Conservation (phyloP, 371 early-diverging fungal species). For the Choanephora cucurbitarum region DNA sequence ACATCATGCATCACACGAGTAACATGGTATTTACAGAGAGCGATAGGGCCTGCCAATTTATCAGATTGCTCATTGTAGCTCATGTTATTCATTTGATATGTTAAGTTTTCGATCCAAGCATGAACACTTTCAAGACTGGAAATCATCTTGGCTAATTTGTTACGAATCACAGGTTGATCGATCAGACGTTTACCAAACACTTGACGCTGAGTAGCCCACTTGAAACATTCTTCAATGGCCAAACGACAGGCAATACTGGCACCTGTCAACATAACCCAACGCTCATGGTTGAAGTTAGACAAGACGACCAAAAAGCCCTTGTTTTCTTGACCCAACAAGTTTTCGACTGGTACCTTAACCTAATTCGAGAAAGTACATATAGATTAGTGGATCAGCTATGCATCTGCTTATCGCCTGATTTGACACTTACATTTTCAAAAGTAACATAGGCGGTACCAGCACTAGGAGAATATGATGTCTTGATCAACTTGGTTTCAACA, state of each 20-base stretch:
- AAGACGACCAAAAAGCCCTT: constrained; percentile 66
- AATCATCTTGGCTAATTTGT: constrained; percentile 70
- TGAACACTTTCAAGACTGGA: constrained; percentile 56
- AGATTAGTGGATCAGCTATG: too few relatives aligned
- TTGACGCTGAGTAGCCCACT: constrained; percentile 54
- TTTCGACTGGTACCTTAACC: constrained; percentile 73
- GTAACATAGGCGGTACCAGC: constrained; percentile 62
- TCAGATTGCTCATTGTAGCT: constrained; percentile 55
- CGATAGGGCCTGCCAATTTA: constrained; percentile 67
- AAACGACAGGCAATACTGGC: constrained; percentile 27
- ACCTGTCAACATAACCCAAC: constrained; percentile 39
- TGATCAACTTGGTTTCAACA: constrained; percentile 61
- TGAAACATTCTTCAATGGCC: constrained; percentile 45
- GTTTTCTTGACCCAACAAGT: constrained; percentile 71
- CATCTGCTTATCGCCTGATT: too few relatives aligned
- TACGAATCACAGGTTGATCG: constrained; percentile 70
- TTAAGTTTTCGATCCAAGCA: constrained; percentile 57
- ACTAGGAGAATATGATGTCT: constrained; percentile 62
- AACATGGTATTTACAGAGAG: constrained; percentile 55
- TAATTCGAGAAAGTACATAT: constrained; percentile 47
- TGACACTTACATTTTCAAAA: constrained; percentile 54
- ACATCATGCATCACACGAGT: constrained; percentile 57
- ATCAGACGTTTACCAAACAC: constrained; percentile 84
- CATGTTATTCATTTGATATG: constrained; percentile 65
- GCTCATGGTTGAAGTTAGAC: constrained; percentile 62